Conservation (phyloP, 768 basidiomycete species). For the Leccinum disarticulatum region DNA sequence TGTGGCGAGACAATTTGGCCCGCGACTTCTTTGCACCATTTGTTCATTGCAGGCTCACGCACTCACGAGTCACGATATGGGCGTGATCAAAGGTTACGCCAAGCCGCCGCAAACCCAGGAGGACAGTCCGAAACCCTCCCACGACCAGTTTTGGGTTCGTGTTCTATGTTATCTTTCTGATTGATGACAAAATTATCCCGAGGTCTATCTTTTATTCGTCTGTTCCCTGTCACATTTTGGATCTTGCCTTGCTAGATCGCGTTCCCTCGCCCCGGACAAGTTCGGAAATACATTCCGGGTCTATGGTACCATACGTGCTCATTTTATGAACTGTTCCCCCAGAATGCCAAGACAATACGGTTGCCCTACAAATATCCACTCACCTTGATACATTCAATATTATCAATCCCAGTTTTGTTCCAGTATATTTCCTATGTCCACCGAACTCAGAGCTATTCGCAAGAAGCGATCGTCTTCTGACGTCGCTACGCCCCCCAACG, state of each 20-base stretch:
- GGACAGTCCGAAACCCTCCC: slow-evolving; percentile 14
- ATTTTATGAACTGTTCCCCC: background rate
- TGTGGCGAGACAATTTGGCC: background rate
- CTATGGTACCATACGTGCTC: slow-evolving; percentile 4
- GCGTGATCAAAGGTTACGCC: slow-evolving; percentile 5
- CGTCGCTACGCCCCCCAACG: slow-evolving; percentile 21
- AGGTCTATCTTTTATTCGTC: slow-evolving; percentile 10
- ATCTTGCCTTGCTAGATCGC: slow-evolving; percentile 15
- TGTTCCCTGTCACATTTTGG: slow-evolving; percentile 9
- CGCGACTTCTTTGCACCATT: background rate
- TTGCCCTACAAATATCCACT: slow-evolving; percentile 30
- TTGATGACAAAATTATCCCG: slow-evolving; percentile 19
- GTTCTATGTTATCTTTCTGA: slow-evolving; percentile 15
- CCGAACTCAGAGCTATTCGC: slow-evolving; percentile 24
- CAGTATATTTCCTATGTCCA: slow-evolving; percentile 25
- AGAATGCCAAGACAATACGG: slow-evolving; percentile 25
- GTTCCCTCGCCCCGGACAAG: slow-evolving; percentile 8
- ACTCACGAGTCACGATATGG: slow-evolving; percentile 8
- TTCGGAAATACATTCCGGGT: slow-evolving; percentile 12
- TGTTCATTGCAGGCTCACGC: background rate
- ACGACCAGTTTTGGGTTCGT: slow-evolving; percentile 21
- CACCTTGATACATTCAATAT: slow-evolving; percentile 3
- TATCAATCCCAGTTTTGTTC: slow-evolving; percentile 2
- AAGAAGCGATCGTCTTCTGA: slow-evolving; percentile 34
- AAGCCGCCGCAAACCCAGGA: slow-evolving; percentile 3